Evolutionary conservation across 306 rosid species (phyloP).

Genomic region (Cucurbita moschata): DNA sequence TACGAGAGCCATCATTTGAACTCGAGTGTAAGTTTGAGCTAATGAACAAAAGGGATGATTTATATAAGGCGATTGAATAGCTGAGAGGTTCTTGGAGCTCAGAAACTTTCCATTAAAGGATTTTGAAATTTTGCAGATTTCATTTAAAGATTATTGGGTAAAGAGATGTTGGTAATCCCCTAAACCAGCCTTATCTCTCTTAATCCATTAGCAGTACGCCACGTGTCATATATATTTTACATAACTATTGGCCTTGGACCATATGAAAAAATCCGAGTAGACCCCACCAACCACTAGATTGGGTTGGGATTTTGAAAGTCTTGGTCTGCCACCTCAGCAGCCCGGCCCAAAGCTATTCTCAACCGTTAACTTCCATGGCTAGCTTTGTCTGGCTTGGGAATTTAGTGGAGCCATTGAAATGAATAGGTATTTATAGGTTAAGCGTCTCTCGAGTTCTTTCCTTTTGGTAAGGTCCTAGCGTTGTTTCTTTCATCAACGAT

Average conservation of each 20-base stretch:
- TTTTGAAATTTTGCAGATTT: neutral
- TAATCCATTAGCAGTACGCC: slow-evolving; percentile 12
- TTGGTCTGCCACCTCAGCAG: neutral
- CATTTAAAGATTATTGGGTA: neutral
- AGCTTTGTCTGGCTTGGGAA: neutral
- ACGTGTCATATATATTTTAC: neutral
- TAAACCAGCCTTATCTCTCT: slow-evolving; percentile 16
- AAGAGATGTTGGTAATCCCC: neutral
- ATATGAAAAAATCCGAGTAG: neutral
- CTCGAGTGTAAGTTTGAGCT: slow-evolving; percentile 11
- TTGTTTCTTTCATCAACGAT: too few relatives aligned
- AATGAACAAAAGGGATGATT: neutral
- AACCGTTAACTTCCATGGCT: neutral
- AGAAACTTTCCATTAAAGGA: too few relatives aligned
- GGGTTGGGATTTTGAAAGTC: neutral
- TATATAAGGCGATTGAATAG: neutral
- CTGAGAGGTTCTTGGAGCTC: neutral
- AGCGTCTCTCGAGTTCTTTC: too few relatives aligned
- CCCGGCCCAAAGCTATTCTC: neutral
- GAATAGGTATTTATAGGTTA: neutral
- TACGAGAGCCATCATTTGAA: slow-evolving; percentile 32
- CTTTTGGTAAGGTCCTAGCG: too few relatives aligned
- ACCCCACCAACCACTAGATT: neutral
- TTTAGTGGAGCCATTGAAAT: neutral
- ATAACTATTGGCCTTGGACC: neutral